These are phyloP conservation scores for Barnettozyma sucrosica DNA, from an alignment of 805 yeast species.

Conservation along the genomic window DNA sequence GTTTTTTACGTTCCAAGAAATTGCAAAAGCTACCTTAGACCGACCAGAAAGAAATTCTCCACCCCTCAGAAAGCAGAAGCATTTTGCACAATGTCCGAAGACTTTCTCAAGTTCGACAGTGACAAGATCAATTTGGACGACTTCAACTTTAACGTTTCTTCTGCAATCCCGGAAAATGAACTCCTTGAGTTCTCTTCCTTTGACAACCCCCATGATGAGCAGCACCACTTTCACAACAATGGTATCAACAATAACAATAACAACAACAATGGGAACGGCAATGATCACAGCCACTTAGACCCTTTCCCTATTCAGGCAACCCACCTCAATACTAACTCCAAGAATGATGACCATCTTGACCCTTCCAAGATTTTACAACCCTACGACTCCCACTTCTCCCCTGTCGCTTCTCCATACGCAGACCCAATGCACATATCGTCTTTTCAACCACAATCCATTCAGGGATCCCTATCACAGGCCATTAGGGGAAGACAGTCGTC, in stretches of 20 bases:
- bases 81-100: conserved; percentile 20
- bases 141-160: conserved; percentile 22
- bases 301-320: background rate
- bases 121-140: conserved; percentile 21
- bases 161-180: conserved; percentile 27
- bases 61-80: background rate
- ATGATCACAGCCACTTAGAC: conserved; percentile 3
- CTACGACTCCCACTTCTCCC: conserved; percentile 14
- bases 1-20: background rate
- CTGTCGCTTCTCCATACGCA: conserved; percentile 23
- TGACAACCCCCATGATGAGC: conserved; percentile 9
- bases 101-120: conserved; percentile 18
- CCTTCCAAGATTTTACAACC: conserved; percentile 10
- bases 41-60: background rate
- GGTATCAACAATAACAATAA: conserved; percentile 5
- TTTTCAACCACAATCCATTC: conserved; percentile 16
- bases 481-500: conserved; percentile 6
- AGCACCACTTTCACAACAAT: conserved; percentile 2
- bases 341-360: conserved; percentile 4
- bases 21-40: background rate
- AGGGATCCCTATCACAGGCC: conserved; percentile 5
- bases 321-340: background rate
- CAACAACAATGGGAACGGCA: conserved; percentile 2
- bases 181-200: conserved; percentile 18
- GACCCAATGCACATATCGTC: conserved; percentile 15